These are phyloP conservation scores for Colletotrichum scovillei DNA, from an alignment of 2,329 filamentous ascomycete species.

Conservation along the genomic window DNA sequence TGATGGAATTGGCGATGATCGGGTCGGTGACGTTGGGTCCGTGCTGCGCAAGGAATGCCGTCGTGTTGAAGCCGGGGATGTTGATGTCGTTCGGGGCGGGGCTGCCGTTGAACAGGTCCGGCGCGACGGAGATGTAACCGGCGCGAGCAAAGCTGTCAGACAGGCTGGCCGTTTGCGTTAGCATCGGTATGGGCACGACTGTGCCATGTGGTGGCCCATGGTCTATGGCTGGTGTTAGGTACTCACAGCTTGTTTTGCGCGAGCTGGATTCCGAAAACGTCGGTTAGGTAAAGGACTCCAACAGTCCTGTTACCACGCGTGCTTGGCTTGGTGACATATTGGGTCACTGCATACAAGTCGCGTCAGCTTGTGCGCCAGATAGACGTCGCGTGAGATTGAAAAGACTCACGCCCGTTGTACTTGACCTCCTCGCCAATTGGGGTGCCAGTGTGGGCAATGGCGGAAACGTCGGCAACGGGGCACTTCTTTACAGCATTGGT, in stretches of 20 bases:
- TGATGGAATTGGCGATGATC: slow-evolving; percentile 58
- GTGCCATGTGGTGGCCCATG: too few relatives aligned
- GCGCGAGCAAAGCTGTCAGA: slow-evolving; percentile 75
- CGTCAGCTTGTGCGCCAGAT: background rate
- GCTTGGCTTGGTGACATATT: slow-evolving; percentile 31
- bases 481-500: slow-evolving; percentile 6
- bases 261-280: slow-evolving; percentile 51
- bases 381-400: background rate
- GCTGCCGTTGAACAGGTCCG: slow-evolving; percentile 73
- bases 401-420: slow-evolving; percentile 25
- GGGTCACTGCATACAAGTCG: background rate
- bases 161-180: slow-evolving; percentile 44
- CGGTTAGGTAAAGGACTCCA: slow-evolving; percentile 42
- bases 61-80: slow-evolving; percentile 52
- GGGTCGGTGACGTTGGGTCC: slow-evolving; percentile 54
- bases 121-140: slow-evolving; percentile 73
- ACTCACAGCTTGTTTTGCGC: slow-evolving; percentile 37
- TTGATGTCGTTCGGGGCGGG: slow-evolving; percentile 56
- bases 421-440: slow-evolving; percentile 21
- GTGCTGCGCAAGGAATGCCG: slow-evolving; percentile 54
- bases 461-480: slow-evolving; percentile 25
- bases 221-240: too few relatives aligned
- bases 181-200: too few relatives aligned
- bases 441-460: slow-evolving; percentile 28
- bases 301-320: background rate